A percentile compares a stretch with the other conserved stretches of the same genome.
Evolutionary conservation across 805 yeast genomes (phyloP).

Genomic region (Hanseniaspora thailandica): DNA sequence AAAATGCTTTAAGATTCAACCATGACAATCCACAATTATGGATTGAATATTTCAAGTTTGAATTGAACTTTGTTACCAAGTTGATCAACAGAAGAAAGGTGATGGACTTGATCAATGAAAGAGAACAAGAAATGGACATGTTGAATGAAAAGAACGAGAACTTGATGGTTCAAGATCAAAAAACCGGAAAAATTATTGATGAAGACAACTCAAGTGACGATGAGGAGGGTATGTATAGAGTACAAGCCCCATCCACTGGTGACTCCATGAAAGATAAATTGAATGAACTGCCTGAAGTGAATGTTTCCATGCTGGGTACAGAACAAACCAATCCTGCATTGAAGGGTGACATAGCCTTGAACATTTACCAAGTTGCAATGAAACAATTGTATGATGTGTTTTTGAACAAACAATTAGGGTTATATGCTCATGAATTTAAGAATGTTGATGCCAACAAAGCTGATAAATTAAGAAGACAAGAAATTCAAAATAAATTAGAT

Average conservation of each 20-base stretch:
- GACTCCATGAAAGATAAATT: slow-evolving; percentile 53
- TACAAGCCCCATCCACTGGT: slow-evolving; percentile 38
- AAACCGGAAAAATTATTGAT: slow-evolving; percentile 17
- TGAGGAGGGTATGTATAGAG: slow-evolving; percentile 27
- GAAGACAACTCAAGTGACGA: slow-evolving; percentile 26
- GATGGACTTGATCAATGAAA: slow-evolving; percentile 63
- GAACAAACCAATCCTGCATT: slow-evolving; percentile 75
- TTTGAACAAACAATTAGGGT: slow-evolving; percentile 27
- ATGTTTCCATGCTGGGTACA: slow-evolving; percentile 71
- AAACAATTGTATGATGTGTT: slow-evolving; percentile 32
- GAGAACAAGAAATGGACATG: slow-evolving; percentile 49
- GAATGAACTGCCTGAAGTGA: slow-evolving; percentile 73
- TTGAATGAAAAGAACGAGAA: slow-evolving; percentile 27
- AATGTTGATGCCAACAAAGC: slow-evolving; percentile 25
- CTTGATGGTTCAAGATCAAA: slow-evolving; percentile 18
- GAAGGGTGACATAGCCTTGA: slow-evolving; percentile 58
- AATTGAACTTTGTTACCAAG: slow-evolving; percentile 73
- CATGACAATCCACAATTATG: slow-evolving; percentile 61
- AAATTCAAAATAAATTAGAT: slow-evolving; percentile 17
- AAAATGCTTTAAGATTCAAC: slow-evolving; percentile 74
- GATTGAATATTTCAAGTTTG: slow-evolving; percentile 79
- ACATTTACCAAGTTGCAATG: slow-evolving; percentile 58
- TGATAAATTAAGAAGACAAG: slow-evolving; percentile 22
- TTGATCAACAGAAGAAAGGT: slow-evolving; percentile 73
- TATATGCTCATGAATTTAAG: slow-evolving; percentile 26